A percentile compares a stretch with the other conserved stretches of the same genome.
Evolutionary conservation across 805 yeast genomes (phyloP).

Genomic region (Saturnispora dispora): DNA sequence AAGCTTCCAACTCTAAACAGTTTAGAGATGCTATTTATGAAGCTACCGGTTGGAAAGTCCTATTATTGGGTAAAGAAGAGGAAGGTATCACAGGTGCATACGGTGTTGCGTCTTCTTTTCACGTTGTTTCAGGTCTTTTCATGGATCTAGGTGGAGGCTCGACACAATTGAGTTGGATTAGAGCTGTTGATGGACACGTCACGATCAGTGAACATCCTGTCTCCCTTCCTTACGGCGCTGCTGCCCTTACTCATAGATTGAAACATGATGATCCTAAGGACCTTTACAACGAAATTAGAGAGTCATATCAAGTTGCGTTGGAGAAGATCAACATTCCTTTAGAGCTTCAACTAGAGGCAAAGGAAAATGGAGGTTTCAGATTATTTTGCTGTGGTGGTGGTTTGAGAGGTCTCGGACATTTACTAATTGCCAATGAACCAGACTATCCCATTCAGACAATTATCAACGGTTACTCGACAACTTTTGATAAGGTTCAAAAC

Average conservation of each 20-base stretch:
- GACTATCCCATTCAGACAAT: constrained; percentile 63
- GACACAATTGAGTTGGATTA: constrained; percentile 62
- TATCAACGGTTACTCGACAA: constrained; percentile 58
- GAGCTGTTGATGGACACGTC: constrained; percentile 46
- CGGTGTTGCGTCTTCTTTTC: constrained; percentile 68
- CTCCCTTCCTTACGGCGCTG: constrained; percentile 67
- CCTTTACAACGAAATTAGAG: constrained; percentile 44
- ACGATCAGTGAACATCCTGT: constrained; percentile 48
- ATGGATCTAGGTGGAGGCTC: constrained; percentile 72
- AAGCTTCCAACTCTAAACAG: constrained; percentile 54
- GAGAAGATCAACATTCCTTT: constrained; percentile 44
- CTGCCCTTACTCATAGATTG: constrained; percentile 50
- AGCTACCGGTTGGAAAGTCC: constrained; percentile 62
- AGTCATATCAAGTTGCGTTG: constrained; percentile 42
- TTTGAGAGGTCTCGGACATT: constrained; percentile 58
- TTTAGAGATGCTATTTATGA: constrained; percentile 46
- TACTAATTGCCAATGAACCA: constrained; percentile 39
- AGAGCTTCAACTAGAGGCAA: constrained; percentile 41
- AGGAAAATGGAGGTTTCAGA: constrained; percentile 49
- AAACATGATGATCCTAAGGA: constrained; percentile 40
- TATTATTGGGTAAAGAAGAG: constrained; percentile 47
- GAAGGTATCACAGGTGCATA: constrained; percentile 63
- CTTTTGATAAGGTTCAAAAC: constrained; percentile 41
- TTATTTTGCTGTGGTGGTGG: constrained; percentile 71
- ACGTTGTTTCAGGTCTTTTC: constrained; percentile 55